Base-by-base conservation (phyloP, 1,284 basidiomycete species). In the Mycena citricolor region DNA sequence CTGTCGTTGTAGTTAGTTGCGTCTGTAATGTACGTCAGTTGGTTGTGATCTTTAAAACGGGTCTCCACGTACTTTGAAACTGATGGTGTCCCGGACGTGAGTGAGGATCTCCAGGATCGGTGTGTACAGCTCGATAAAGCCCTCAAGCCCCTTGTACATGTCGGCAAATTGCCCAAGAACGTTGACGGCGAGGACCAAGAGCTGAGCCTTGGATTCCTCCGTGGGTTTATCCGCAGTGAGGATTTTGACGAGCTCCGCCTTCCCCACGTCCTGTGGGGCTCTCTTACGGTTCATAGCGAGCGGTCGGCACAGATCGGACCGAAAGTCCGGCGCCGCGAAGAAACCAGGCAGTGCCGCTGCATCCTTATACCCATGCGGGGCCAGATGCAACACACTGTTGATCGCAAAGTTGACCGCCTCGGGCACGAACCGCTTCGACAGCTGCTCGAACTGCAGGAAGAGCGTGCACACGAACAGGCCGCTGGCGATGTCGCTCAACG, bases 391-490 rank as follows among this genome's bases (percentile, higher is more conserved):
- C 24, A 90, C 63, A 3, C 81, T 62, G 48, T 86, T 86, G 13
- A 83, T 69, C 24, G 92, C 60, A 60, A 95, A 95, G 64, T 90
- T 95, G 53, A 94, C 61, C 2, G 79, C 90, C 64, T 99, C 97
- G 0, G 97, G 97, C 3, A 97, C 79, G 29, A 95, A 68, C 4
- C 95, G 82, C 61, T 90, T 92, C 12, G 92, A 94, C 32, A 90
- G 66, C 20, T 69, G 63, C 70, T 99, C 95, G 58, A 86, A 97
- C 67, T 94, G 79, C 23, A 79, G 61, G 57, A 92, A 83, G 5
- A 98, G 67, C 2, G 90, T 90, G 63, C 86, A 90, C 12, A 99
- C 68, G 73, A 97, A 97, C 28, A 98, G 68, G 0, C 95, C 94
- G 39, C 86, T 88, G 0, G 86, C 77, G 32, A 98, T 58, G 64